A percentile compares a stretch with the other conserved stretches of the same genome.
These are phyloP conservation scores for Ganoderma lingzhi DNA, from an alignment of 1,284 basidiomycete genomes.

Conservation along the genomic window DNA sequence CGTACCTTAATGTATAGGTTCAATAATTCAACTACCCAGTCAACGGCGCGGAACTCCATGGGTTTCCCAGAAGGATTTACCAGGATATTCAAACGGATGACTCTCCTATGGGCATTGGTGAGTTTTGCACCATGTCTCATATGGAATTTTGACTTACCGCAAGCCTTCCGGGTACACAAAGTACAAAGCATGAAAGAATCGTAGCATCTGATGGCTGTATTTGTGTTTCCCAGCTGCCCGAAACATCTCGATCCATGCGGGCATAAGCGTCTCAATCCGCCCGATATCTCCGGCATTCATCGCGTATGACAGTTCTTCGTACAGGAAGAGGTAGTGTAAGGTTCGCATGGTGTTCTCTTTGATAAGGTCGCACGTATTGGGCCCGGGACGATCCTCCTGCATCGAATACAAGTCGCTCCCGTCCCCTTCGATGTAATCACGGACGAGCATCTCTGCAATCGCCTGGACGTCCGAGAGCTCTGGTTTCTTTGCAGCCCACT, in stretches of 20 bases:
- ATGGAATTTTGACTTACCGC: too few relatives aligned
- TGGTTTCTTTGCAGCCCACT: constrained; percentile 37
- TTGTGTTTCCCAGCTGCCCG: constrained; percentile 45
- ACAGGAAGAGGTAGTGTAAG: constrained; percentile 42
- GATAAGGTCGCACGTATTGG: constrained; percentile 37
- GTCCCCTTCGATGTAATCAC: constrained; percentile 31
- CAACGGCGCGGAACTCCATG: constrained; percentile 33
- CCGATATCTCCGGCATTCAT: too few relatives aligned
- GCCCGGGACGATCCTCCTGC: constrained; percentile 17
- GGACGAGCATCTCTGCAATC: constrained; percentile 30
- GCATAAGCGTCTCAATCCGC: constrained; percentile 39
- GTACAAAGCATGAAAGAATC: constrained; percentile 39
- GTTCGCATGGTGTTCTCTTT: constrained; percentile 41
- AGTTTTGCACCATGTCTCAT: too few relatives aligned
- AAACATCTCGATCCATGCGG: constrained; percentile 44
- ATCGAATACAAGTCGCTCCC: constrained; percentile 2
- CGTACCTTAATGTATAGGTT: constrained; percentile 38
- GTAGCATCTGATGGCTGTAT: constrained; percentile 40
- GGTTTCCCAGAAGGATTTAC: constrained; percentile 37
- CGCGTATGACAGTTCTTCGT: constrained; percentile 43
- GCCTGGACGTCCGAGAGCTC: constrained; percentile 27
- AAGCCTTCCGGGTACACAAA: constrained; percentile 41
- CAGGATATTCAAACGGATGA: constrained; percentile 37
- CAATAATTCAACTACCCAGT: constrained; percentile 38
- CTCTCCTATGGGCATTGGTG: constrained; percentile 19